A percentile compares a stretch with the other conserved stretches of the same genome.
Conservation (phyloP, 345 rosid genomes). For the Aquilaria malaccensis region DNA sequence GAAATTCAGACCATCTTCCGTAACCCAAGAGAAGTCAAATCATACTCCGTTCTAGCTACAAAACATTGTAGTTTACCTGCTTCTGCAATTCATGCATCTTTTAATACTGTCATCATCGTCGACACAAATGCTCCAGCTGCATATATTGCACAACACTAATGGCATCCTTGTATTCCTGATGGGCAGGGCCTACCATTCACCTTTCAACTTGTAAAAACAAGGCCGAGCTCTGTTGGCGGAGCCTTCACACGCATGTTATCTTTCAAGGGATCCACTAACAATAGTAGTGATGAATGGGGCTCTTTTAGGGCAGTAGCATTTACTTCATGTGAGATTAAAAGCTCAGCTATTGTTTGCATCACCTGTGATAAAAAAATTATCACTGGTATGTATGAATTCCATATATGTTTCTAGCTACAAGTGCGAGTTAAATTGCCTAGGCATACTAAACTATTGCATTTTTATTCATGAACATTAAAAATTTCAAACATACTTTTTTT, state of each 20-base stretch:
- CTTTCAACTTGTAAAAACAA: conserved; percentile 80
- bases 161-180: conserved; percentile 97
- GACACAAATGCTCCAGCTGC: conserved; percentile 91
- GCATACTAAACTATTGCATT: no score
- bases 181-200: conserved; percentile 92
- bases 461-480: no score
- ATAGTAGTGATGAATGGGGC: conserved; percentile 62
- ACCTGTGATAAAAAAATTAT: conserved; percentile 76
- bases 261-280: conserved; percentile 63
- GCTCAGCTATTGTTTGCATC: conserved; percentile 72
- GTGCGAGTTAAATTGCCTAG: background rate
- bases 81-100: conserved; percentile 80
- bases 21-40: conserved; percentile 79
- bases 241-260: conserved; percentile 63
- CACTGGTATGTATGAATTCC: conserved; percentile 44
- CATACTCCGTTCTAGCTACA: conserved; percentile 63
- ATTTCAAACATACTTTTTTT: no score
- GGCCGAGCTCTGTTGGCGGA: conserved; percentile 58
- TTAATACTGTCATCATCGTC: conserved; percentile 68
- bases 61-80: conserved; percentile 98
- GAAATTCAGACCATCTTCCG: conserved; percentile 81
- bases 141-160: conserved; percentile 79
- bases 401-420: background rate
- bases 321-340: conserved; percentile 77
- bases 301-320: conserved; percentile 91